These are phyloP conservation scores for Pyrus hybrid DNA, from an alignment of 331 rosid species.

Conservation along the genomic window DNA sequence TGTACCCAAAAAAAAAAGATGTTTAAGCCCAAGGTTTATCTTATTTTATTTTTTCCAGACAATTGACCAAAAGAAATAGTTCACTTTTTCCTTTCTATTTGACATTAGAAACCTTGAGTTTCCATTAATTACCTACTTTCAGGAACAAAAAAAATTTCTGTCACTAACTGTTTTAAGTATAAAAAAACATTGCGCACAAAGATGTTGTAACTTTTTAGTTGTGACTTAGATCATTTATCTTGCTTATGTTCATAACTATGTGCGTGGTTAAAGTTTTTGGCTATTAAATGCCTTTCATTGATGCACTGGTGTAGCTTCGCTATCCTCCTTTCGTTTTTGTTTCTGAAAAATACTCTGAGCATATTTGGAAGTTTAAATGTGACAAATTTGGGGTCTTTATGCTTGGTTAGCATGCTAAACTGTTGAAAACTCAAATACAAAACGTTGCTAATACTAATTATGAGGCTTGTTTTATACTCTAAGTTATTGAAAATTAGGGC, in stretches of 20 bases:
- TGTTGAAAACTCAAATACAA: not conserved
- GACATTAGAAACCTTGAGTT: not conserved
- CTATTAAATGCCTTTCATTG: not conserved
- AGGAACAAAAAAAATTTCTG: not conserved
- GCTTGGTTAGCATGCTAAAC: not conserved
- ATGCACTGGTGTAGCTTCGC: not conserved
- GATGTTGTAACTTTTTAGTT: not conserved
- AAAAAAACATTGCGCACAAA: not conserved
- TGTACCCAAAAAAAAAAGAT: no score
- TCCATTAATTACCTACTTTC: not conserved
- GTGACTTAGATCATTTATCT: not conserved
- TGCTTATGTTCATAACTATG: not conserved
- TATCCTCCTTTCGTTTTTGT: no score
- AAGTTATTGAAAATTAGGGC: not conserved
- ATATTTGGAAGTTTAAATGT: not conserved
- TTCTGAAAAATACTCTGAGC: not conserved
- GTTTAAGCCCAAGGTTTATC: no score
- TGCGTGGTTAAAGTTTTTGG: not conserved
- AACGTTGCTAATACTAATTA: not conserved
- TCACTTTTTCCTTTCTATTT: no score
- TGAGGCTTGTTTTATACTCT: not conserved
- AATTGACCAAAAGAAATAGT: no score
- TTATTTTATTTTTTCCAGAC: no score
- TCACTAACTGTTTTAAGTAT: not conserved
- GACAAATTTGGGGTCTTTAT: not conserved